Percentiles rank a stretch among this genome's conserved stretches.
phyloP scores from a whole-genome alignment of 2,329 filamentous ascomycete species.

The Hymenoscyphus fructigenus region DNA sequence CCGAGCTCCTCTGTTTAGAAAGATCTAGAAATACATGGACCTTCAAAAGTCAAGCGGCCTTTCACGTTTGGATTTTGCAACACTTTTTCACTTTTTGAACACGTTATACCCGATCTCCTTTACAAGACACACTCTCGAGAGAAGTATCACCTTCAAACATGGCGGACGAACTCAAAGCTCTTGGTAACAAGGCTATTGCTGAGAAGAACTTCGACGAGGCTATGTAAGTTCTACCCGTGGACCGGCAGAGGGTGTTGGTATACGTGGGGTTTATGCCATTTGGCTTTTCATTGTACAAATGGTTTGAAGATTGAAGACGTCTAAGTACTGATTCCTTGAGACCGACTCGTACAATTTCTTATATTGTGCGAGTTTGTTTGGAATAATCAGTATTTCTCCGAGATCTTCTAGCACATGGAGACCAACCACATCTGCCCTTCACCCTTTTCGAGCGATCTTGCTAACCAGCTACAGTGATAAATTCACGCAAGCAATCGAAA shows the following conservation, averaged over 20 bases:
- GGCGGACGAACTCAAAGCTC: constrained; percentile 84
- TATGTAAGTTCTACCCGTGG: constrained; percentile 68
- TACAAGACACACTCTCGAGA: neutral
- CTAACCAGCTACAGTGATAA: constrained; percentile 63
- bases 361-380: neutral
- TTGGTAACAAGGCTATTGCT: constrained; percentile 97
- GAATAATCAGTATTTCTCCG: neutral
- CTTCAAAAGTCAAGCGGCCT: constrained; percentile 2
- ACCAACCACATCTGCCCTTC: neutral
- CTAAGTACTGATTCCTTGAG: too few species aligned
- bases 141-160: constrained; percentile 24
- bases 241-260: too few species aligned
- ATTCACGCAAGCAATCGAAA: constrained; percentile 87
- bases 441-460: neutral
- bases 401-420: too few species aligned
- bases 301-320: too few species aligned
- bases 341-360: neutral
- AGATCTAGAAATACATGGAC: constrained; percentile 25
- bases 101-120: neutral
- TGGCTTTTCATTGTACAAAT: too few species aligned
- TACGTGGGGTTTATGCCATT: too few species aligned
- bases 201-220: constrained; percentile 96
- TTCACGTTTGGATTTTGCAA: constrained; percentile 4
- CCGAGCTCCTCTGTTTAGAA: constrained; percentile 12
- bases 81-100: neutral